phyloP scores from a whole-genome alignment of 345 rosid genomes.

The Citrus trifoliata region DNA sequence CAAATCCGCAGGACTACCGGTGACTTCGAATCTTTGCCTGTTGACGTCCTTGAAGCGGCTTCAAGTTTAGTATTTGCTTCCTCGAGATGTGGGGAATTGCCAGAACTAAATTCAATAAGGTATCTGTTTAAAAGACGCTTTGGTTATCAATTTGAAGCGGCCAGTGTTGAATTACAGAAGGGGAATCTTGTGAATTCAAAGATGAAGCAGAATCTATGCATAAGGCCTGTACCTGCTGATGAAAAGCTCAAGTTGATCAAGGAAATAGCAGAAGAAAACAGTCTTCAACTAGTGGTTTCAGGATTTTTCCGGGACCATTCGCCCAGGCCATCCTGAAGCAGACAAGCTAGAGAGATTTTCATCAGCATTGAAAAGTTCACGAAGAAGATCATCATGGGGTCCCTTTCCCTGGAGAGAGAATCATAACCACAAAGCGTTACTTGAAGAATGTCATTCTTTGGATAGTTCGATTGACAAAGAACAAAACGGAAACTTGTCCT shows the following conservation, averaged over 20 bases:
- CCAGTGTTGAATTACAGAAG: conserved; percentile 20
- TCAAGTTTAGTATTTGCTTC: conserved; percentile 36
- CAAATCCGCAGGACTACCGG: conserved; percentile 4
- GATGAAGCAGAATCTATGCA: conserved; percentile 13
- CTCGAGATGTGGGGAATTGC: conserved; percentile 42
- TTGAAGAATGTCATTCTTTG: too few species aligned
- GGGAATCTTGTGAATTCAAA: conserved; percentile 16
- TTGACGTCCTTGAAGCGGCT: conserved; percentile 27
- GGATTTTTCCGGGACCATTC: conserved; percentile 1
- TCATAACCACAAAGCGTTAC: too few species aligned
- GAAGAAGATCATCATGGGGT: too few species aligned
- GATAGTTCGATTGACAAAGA: too few species aligned
- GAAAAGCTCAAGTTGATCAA: conserved; percentile 7
- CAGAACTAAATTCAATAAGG: conserved; percentile 24
- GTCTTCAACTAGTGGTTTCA: conserved; percentile 4
- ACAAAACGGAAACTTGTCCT: too few species aligned
- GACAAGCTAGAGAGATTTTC: neutral
- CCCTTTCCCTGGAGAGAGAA: too few species aligned
- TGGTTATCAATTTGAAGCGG: conserved; percentile 28
- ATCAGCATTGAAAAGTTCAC: neutral
- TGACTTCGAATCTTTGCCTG: conserved; percentile 19
- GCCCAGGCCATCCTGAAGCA: neutral
- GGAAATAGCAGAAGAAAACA: conserved; percentile 17
- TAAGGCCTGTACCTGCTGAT: neutral
- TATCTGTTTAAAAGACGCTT: conserved; percentile 21